phyloP scores from a whole-genome alignment of 805 yeast genomes.

The Metschnikowia cerradonensis region DNA sequence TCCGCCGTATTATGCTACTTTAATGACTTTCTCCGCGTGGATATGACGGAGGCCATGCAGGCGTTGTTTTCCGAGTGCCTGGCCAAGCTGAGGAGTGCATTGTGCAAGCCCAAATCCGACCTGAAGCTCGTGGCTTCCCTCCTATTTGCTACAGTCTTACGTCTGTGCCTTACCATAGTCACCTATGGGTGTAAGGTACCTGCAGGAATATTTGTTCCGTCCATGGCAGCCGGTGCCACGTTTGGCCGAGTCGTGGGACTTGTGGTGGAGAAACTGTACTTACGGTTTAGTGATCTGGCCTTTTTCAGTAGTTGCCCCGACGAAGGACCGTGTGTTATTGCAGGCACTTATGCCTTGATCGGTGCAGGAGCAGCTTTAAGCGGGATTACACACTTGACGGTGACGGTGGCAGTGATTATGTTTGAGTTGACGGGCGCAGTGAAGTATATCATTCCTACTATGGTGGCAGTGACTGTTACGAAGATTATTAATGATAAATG shows the following conservation, averaged over 20 bases:
- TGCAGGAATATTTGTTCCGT: slow-evolving; percentile 96
- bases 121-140: slow-evolving; percentile 50
- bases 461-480: slow-evolving; percentile 91
- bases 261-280: slow-evolving; percentile 47
- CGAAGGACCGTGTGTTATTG: slow-evolving; percentile 61
- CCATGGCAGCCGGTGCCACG: slow-evolving; percentile 95
- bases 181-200: slow-evolving; percentile 94
- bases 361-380: slow-evolving; percentile 96
- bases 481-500: slow-evolving; percentile 71
- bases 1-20: slow-evolving; percentile 80
- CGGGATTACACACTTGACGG: slow-evolving; percentile 90
- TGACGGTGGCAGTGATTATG: slow-evolving; percentile 93
- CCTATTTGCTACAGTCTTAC: slow-evolving; percentile 62
- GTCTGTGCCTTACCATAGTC: slow-evolving; percentile 69
- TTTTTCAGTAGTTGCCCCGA: slow-evolving; percentile 31
- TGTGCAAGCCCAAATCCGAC: slow-evolving; percentile 33
- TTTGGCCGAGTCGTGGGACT: slow-evolving; percentile 87
- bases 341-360: slow-evolving; percentile 91
- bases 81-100: slow-evolving; percentile 35
- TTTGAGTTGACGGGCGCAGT: slow-evolving; percentile 95
- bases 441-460: slow-evolving; percentile 86
- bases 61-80: slow-evolving; percentile 81
- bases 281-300: slow-evolving; percentile 31
- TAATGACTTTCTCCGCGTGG: slow-evolving; percentile 73
- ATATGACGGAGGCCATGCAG: slow-evolving; percentile 96